Base-by-base conservation (phyloP, 768 basidiomycete genomes). In the Pholiota microspora region DNA sequence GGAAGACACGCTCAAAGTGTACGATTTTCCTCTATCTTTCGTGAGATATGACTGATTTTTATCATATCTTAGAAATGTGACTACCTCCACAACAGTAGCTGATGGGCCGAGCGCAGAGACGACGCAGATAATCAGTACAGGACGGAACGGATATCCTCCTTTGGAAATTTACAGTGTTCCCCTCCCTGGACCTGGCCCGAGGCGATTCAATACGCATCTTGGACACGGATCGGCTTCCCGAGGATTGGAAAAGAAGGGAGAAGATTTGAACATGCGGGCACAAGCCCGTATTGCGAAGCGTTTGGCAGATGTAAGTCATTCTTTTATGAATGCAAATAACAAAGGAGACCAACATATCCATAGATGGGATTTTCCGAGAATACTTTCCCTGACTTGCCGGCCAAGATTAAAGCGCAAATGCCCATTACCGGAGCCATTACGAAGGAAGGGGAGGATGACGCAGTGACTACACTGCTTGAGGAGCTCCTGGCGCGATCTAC, bases 311-410 rank as follows among this genome's bases (percentile, higher is more conserved):
- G 29, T 31, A 31, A 6, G 29, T 31, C 29, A 61, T 8, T 7
- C 53, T 32, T 32, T 42, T 36, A 6, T 53, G 25, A 46, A 42
- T 16, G 29, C 6, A 36, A 44, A 29, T 51, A 31, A 13, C 44
- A 5, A 35, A 15, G 31, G 29, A 6, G 12, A 31, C 62, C 64
- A 16, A 62, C 51, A 54, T 36, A 59, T 4, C 47, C 29, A 6
- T 31, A 89, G 88, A 89, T 89, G 88, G 88, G 88, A n/a, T 88
- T 89, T 59, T 83, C 81, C 9, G 76, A 83, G 52, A 71, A 71
- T 45, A 73, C 76, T 15, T 77, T 85, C 66, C 83, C 86, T 32
- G 73, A 72, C 23, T 67, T 88, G 56, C 69, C 71, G 4, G 67
- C 65, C 0, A 82, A 77, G 64, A 77, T 89, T 58, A 75, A 73